Base-by-base conservation (phyloP, 2,329 filamentous ascomycete genomes). In the Fusarium dlaminii region DNA sequence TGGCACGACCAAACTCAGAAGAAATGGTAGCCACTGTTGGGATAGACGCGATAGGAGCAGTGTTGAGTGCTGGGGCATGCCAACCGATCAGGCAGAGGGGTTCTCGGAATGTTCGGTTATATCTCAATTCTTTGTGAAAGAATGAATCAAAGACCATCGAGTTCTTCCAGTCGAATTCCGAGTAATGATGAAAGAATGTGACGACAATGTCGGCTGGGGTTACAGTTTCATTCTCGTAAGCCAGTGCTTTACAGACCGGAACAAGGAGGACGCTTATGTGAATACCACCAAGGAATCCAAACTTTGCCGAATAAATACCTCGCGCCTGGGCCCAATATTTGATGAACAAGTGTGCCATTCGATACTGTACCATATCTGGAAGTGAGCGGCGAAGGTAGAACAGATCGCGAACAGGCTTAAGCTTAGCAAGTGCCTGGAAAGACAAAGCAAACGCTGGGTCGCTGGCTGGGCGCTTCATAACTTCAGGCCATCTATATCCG, bases 151-250 rank as follows among this genome's bases (percentile, higher is more conserved):
- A 90, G 1, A 89, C 87, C 40, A 88, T 81, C 1, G 87, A 80
- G 13, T 80, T 82, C 29, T 83, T 79, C 90, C 90, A 93, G 77
- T 91, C 83, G 66, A 92, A 91, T 5, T 78, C 74, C 4, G 90
- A 85, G 75, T 93, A 93, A 78, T 93, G 86, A 22, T 83, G 75
- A 79, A 93, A 93, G 79, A 93, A 93, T 0, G 88, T 88, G 1
- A 80, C 76, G 5, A 92, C 78, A 14, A 93, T 82, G 51, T 89
- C 87, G 2, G 86, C 79, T 3, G 87, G 83, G 1, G 87, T 86
- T 2, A 86, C 76, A 1, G 77, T 59, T 24, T 80, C 79, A 14
- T 75, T 76, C 15, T 83, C 70, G 8, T 81, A 80, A 34, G 83
- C 81, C 9, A 90, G 78, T 29, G 87, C 78, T 79, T 93, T 93